phyloP scores from a whole-genome alignment of 768 basidiomycete genomes.

The Pleurotus djamor region DNA sequence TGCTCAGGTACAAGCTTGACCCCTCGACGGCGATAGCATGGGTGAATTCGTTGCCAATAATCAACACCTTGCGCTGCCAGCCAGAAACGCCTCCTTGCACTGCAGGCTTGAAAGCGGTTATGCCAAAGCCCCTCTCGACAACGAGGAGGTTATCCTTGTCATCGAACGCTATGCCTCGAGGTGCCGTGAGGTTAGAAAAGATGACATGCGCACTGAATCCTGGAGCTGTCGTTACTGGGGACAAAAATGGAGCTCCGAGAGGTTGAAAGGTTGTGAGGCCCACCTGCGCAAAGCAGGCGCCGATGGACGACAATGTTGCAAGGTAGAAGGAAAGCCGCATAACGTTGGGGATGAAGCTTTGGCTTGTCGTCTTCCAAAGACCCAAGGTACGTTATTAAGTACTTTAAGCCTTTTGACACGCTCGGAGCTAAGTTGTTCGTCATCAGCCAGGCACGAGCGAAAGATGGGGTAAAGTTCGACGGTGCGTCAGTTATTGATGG shows the following conservation, averaged over 20 bases:
- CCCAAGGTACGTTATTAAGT: not conserved
- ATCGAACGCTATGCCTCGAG: slow-evolving; percentile 41
- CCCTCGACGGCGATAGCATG: slow-evolving; percentile 41
- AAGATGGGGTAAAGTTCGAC: not conserved
- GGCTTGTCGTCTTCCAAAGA: not conserved
- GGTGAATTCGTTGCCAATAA: slow-evolving; percentile 32
- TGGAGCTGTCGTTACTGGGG: slow-evolving; percentile 30
- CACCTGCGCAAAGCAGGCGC: not conserved
- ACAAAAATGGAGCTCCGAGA: slow-evolving; percentile 24
- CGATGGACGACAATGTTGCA: not conserved
- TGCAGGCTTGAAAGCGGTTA: slow-evolving; percentile 33
- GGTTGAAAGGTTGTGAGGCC: slow-evolving; percentile 23
- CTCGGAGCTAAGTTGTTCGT: not conserved
- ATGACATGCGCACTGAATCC: slow-evolving; percentile 32
- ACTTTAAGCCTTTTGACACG: not conserved
- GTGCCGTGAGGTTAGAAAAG: slow-evolving; percentile 38
- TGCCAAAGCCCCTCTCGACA: slow-evolving; percentile 38
- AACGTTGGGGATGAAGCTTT: not conserved
- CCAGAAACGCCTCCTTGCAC: slow-evolving; percentile 14
- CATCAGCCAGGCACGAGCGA: not conserved
- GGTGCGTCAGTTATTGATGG: not conserved
- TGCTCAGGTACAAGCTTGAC: slow-evolving; percentile 33
- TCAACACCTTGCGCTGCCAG: slow-evolving; percentile 35
- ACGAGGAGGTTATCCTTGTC: slow-evolving; percentile 34
- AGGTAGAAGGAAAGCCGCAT: not conserved